Base-by-base conservation (phyloP, 306 rosid species). In the Ormosia semicastrata region DNA sequence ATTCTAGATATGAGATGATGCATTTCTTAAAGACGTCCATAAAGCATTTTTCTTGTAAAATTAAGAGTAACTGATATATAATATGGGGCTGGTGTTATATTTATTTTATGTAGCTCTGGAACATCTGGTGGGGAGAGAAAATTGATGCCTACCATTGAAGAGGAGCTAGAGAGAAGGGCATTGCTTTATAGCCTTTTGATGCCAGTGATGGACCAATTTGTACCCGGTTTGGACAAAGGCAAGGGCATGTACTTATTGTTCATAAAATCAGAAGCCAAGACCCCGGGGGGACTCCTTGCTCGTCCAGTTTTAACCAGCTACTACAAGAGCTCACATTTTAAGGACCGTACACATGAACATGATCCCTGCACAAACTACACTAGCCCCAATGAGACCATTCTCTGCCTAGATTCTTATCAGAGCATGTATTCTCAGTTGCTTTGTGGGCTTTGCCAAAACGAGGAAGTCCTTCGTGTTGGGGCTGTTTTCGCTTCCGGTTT, bases 401-500 rank as follows among this genome's bases (percentile, higher is more conserved):
- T 89, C 84, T 91, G 92, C 71, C 64, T 83, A 1, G 91, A 89
- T 66, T 60, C 91, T 8, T 88, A 82, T 24, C 93, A 91, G 59
- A 91, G 95, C 81, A 85, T 88, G 91, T 91, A 91, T 63, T 86
- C 91, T 54, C 95, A 91, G 43, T 66, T 91, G 62, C 95, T 91
- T 4, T 91, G 91, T 53, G 95, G 95, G 7, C 92, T 91, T 3
- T 82, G 32, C 5, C 89, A 84, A 71, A 84, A 85, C 68, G 65
- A 58, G 0, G 69, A 87, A 43, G 90, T 91, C 12, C 78, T 91
- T n/a, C 87, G 90, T 3, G 95, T 88, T 37, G 90, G 95, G 3
- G 92, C 95, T 6, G 93, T 91, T 62, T 91, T 91, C 5, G 93
- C 95, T 40, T 91, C 95, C 0, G 95, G 88, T 4, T 89, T 91